These are phyloP conservation scores for Claviceps spartinae DNA, from an alignment of 2,329 filamentous ascomycete species.

Conservation along the genomic window DNA sequence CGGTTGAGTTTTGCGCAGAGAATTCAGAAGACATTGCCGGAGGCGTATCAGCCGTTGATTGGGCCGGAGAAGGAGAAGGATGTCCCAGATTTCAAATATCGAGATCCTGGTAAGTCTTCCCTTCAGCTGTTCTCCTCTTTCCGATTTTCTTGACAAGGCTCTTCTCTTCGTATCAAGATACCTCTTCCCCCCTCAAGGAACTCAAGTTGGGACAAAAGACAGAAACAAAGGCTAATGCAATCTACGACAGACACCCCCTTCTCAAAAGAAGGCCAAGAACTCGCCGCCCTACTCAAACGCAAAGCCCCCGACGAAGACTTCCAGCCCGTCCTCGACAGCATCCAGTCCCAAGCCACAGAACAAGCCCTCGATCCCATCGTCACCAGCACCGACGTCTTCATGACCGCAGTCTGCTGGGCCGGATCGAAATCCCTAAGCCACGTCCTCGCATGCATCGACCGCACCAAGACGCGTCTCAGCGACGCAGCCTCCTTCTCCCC, in stretches of 20 bases:
- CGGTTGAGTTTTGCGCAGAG: conserved; percentile 90
- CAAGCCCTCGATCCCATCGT: conserved; percentile 65
- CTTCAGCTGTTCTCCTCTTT: neutral
- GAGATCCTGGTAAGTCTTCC: conserved; percentile 48
- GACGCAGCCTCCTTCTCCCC: conserved; percentile 64
- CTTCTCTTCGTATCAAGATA: neutral
- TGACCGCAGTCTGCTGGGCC: conserved; percentile 85
- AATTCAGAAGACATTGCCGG: conserved; percentile 84
- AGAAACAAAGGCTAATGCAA: too few relatives aligned
- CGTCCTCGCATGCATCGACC: conserved; percentile 88
- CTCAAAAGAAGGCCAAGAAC: conserved; percentile 67
- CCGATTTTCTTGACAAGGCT: neutral
- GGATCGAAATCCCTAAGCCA: conserved; percentile 94
- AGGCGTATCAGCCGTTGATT: conserved; percentile 69
- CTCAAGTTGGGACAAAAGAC: neutral
- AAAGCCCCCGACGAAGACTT: conserved; percentile 81
- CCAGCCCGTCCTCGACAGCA: conserved; percentile 64
- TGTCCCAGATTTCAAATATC: conserved; percentile 89
- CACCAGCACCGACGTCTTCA: conserved; percentile 82
- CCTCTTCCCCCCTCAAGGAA: neutral
- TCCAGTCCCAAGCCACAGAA: conserved; percentile 64
- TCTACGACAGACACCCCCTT: conserved; percentile 57
- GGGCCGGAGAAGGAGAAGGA: conserved; percentile 84
- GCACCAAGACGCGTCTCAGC: conserved; percentile 78
- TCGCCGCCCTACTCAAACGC: conserved; percentile 64